These are phyloP conservation scores for Cenchrus fungigraminus DNA, from an alignment of 176 grass and related monocot genomes.

Conservation along the genomic window DNA sequence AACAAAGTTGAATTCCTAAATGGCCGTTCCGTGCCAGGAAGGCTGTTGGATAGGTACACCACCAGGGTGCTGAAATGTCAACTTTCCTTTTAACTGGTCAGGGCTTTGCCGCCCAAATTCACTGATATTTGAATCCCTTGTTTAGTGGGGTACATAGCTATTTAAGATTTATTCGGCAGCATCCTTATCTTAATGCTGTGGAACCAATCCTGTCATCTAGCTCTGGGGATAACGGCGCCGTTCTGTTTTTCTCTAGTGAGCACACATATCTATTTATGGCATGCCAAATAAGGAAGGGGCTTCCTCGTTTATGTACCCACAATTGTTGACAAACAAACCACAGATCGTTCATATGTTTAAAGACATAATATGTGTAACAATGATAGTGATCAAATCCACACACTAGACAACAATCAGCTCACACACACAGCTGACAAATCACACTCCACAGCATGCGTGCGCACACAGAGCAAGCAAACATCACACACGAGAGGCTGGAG, in stretches of 20 bases:
- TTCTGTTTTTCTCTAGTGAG: not conserved
- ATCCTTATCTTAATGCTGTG: not conserved
- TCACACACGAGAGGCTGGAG: not conserved
- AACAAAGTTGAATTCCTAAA: not conserved
- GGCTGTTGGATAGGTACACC: not conserved
- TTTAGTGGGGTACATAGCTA: not conserved
- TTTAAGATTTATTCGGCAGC: not conserved
- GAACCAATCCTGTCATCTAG: not conserved
- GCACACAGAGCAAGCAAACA: not conserved
- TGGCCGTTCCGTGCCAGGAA: not conserved
- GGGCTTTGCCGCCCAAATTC: too few species aligned
- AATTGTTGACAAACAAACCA: not conserved
- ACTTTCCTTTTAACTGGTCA: not conserved
- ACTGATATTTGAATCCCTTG: not conserved
- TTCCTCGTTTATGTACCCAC: not conserved
- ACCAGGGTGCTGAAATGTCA: not conserved
- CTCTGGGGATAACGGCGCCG: too few species aligned
- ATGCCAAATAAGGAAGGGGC: not conserved
- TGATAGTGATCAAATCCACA: not conserved
- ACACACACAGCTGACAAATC: not conserved
- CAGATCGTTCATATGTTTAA: not conserved
- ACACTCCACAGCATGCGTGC: not conserved
- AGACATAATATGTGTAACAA: not conserved
- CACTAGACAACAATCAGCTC: not conserved
- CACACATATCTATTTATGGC: not conserved